These are phyloP conservation scores for Acanthamoeba royreba DNA, from an alignment of 208 protist genomes.

Conservation along the genomic window DNA sequence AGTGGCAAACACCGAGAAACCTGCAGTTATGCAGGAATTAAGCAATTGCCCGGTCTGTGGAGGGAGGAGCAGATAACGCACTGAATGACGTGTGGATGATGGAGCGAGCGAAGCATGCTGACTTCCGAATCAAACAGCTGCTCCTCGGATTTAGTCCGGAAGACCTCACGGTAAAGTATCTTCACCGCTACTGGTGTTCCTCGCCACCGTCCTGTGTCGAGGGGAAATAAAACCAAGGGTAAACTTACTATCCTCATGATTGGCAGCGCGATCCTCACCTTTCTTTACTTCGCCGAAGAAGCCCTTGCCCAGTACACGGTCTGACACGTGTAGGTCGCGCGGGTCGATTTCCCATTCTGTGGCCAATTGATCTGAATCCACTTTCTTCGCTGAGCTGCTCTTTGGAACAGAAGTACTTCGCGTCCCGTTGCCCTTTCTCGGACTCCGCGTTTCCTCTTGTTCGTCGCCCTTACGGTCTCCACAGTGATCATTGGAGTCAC, in stretches of 20 bases:
- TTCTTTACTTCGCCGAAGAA: conserved; percentile 4
- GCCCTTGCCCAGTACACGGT: background rate
- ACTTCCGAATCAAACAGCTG: background rate
- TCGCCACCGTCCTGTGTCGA: background rate
- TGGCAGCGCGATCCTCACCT: background rate
- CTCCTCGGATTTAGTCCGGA: background rate
- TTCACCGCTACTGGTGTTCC: background rate
- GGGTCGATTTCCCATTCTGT: background rate
- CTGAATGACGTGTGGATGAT: background rate
- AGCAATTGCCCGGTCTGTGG: background rate
- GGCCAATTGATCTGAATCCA: background rate
- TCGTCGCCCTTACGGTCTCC: background rate
- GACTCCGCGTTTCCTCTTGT: too few relatives aligned
- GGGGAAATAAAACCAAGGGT: too few relatives aligned
- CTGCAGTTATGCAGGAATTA: background rate
- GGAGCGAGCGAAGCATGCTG: background rate
- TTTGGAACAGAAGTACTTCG: too few relatives aligned
- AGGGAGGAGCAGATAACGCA: background rate
- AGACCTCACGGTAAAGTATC: background rate
- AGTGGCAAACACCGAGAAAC: background rate
- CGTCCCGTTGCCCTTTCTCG: too few relatives aligned
- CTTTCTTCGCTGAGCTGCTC: too few relatives aligned
- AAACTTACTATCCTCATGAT: too few relatives aligned
- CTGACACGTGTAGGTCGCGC: background rate
- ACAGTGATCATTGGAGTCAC: background rate